These are phyloP conservation scores for Aspergillus sojae DNA, from an alignment of 2,329 filamentous ascomycete genomes.

Conservation along the genomic window DNA sequence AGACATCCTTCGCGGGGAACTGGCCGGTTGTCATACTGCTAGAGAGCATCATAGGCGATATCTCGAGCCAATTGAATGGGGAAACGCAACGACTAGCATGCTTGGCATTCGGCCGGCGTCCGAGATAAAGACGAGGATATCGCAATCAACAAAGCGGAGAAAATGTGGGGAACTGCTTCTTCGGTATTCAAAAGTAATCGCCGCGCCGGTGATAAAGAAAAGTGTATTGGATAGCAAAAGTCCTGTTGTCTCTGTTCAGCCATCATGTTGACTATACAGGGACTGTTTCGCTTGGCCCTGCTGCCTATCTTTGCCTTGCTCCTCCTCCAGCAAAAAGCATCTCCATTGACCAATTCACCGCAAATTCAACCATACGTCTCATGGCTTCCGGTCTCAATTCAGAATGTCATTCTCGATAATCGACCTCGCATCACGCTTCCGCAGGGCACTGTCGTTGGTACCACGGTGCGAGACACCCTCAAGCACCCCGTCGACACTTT, in stretches of 20 bases:
- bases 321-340: neutral
- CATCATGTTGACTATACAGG: neutral
- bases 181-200: conserved; percentile 3
- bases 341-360: neutral
- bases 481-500: conserved; percentile 43
- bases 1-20: neutral
- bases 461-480: conserved; percentile 25
- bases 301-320: neutral
- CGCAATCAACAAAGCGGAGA: neutral
- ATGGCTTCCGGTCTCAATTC: neutral
- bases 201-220: conserved; percentile 1
- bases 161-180: neutral
- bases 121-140: conserved; percentile 1
- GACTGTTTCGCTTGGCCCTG: neutral
- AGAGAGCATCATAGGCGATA: neutral
- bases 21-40: neutral
- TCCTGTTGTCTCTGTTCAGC: neutral
- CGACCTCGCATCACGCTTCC: conserved; percentile 20
- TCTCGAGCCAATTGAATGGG: neutral
- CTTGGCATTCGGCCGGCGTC: conserved; percentile 3
- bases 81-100: neutral
- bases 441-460: conserved; percentile 37
- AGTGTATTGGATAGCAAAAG: neutral
- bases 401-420: neutral
- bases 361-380: conserved; percentile 1